phyloP scores from a whole-genome alignment of 2,329 filamentous ascomycete genomes.

The Dactylella cylindrospora region DNA sequence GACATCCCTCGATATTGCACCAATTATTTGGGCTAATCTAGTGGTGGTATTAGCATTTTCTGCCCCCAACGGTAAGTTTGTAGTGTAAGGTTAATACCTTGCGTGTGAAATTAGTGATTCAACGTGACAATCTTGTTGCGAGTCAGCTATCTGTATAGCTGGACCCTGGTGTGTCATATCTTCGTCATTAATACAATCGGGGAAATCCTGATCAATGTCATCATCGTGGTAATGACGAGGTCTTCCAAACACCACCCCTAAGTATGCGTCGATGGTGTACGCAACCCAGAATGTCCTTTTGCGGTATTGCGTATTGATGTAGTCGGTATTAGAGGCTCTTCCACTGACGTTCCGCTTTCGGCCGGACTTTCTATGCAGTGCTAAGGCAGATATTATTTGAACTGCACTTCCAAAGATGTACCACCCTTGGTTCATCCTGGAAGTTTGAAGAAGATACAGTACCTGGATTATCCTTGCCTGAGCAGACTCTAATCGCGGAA shows the following conservation, averaged over 20 bases:
- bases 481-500: constrained; percentile 60
- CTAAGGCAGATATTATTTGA: constrained; percentile 58
- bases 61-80: not conserved
- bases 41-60: constrained; percentile 39
- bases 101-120: constrained; percentile 57
- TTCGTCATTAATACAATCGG: constrained; percentile 60
- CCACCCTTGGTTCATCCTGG: constrained; percentile 64
- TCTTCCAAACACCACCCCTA: constrained; percentile 65
- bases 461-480: constrained; percentile 63
- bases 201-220: constrained; percentile 65
- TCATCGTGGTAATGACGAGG: constrained; percentile 65
- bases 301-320: constrained; percentile 58
- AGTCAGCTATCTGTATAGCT: constrained; percentile 46
- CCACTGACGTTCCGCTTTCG: constrained; percentile 52
- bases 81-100: constrained; percentile 49
- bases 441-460: constrained; percentile 62
- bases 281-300: constrained; percentile 65
- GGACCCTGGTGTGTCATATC: constrained; percentile 57
- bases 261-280: constrained; percentile 65
- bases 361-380: constrained; percentile 50
- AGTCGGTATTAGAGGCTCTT: constrained; percentile 51
- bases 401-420: constrained; percentile 62
- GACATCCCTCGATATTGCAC: constrained; percentile 53
- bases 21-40: constrained; percentile 54
- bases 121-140: constrained; percentile 57